Base-by-base conservation (phyloP, 1,284 basidiomycete species). In the Ustilago trichophora region DNA sequence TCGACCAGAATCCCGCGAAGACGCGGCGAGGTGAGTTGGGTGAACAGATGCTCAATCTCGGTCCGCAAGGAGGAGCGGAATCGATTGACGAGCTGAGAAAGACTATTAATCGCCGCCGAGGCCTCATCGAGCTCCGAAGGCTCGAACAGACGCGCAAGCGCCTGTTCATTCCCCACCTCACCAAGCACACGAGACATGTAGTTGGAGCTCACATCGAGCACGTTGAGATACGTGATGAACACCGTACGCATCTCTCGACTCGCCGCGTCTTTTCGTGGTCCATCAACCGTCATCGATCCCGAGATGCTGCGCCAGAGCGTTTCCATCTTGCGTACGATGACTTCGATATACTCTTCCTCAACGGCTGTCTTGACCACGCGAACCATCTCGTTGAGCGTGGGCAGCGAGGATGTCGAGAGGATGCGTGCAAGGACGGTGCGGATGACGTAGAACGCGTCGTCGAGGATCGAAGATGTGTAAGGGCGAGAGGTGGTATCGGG, bases 1-100 rank as follows among this genome's bases (percentile, higher is more conserved):
- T 98, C 95, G 4, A 87, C 82, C 32, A 98, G 85, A 40, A 98
- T 84, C 11, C 87, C 89, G 16, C 93, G 87, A 27, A 98, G 82
- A 54, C 89, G 89, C 0, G 94, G 92, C 21, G 92, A 87, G 53
- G 94, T 86, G 9, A 97, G 85, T 77, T 96, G 92, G 67, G 92
- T 94, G 84, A 98, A 98, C 19, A 98, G 84, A 75, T 94, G 92
- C 71, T 98, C 95, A 34, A 97, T 85, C 29, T 94, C 92, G 10
- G 87, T 85, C 89, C 94, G 80, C 3, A 62, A 19, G 24, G 44
- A 57, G 9, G 48, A 73, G 1, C 41, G 46, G 37, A 63, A 62
- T 18, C 55, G 66, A n/a, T 51, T 42, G 19, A 65, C 66, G 2
- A 62, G 42, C 15, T 31, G 31, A 3, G 37, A 46, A 4, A 70